phyloP scores from a whole-genome alignment of 768 basidiomycete species.

The Lanmaoa rubissima region DNA sequence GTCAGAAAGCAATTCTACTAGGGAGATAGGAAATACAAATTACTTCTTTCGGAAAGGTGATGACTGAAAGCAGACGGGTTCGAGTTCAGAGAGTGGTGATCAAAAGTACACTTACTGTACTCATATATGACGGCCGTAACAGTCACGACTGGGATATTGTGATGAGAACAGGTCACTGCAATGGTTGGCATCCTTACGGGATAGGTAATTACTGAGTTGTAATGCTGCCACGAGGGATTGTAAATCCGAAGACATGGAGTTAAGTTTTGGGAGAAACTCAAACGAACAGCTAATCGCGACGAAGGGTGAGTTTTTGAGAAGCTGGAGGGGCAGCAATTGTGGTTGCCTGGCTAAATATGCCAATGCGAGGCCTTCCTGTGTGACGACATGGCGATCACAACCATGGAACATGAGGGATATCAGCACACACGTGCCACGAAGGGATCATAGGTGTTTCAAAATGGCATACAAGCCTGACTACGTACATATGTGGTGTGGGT shows the following conservation, averaged over 20 bases:
- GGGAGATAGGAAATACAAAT: background rate
- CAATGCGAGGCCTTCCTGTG: background rate
- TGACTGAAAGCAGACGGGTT: slow-evolving; percentile 4
- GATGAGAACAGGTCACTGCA: background rate
- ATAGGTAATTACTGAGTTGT: slow-evolving; percentile 8
- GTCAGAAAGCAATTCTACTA: background rate
- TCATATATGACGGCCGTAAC: slow-evolving; percentile 18
- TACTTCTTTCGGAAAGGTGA: slow-evolving; percentile 20
- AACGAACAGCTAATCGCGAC: background rate
- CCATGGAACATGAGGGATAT: background rate
- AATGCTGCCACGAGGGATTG: background rate
- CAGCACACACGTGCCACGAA: no score
- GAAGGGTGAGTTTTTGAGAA: background rate
- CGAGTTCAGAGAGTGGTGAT: background rate
- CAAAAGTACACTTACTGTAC: slow-evolving; percentile 12
- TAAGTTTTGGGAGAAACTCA: no score
- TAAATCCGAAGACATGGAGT: slow-evolving; percentile 10
- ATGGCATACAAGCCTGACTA: no score
- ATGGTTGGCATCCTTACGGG: slow-evolving; percentile 1
- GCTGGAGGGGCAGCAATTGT: no score
- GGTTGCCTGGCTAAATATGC: background rate
- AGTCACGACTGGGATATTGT: slow-evolving; percentile 7
- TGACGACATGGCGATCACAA: background rate
- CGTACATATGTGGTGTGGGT: no score
- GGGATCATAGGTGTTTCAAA: no score